Evolutionary conservation across 805 yeast genomes (phyloP), one percentile per base, ranked within the genome.

Genomic region (Komagataella pastoris): DNA sequence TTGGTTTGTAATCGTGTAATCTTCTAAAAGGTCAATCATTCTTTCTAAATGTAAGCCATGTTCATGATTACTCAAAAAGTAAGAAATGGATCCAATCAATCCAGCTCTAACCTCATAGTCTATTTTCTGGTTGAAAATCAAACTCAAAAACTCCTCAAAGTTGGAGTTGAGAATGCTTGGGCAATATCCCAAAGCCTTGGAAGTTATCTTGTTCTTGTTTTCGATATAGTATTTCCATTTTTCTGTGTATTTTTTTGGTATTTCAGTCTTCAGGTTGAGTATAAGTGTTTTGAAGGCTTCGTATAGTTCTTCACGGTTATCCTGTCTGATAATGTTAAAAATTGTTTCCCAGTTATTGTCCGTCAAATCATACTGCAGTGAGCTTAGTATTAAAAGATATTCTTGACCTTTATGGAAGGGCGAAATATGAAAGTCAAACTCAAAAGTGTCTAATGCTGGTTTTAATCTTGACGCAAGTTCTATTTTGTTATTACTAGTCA

Each of bases 1-100:
- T 59, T 87, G 85, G 24, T 79, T 78, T 0, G 91, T 85, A 2
- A 76, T 67, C 0, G 95, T 79, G 62, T 89, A 88, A 58, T 90
- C 97, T 55, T 83, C 82, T 12, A 91, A 64, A 40, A 78, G 75
- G 1, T 55, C 56, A 1, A 74, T 47, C 3, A 73, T 47, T 3
- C 45, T 17, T 3, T 49, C 14, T 49, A 55, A 44, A 24, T 54
- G 44, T n/a, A 18, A 4, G 6, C 12, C 17, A 52, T 59, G 17
- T 0, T 55, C 52, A 17, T 51, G 50, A 4, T 58, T 59, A 23
- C 54, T 51, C 46, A 61, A 53, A 2, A 59, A 53, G 7, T 58
- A 46, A 56, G 66, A 56, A 6, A 62, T 24, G 3, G 69, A 62
- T 7, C 57, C 56, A 14, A 67, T 51, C 17, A 67, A 50, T 7